Evolutionary conservation across 148 eudicot genomes (phyloP).

Genomic region (Pharnaceum exiguum): DNA sequence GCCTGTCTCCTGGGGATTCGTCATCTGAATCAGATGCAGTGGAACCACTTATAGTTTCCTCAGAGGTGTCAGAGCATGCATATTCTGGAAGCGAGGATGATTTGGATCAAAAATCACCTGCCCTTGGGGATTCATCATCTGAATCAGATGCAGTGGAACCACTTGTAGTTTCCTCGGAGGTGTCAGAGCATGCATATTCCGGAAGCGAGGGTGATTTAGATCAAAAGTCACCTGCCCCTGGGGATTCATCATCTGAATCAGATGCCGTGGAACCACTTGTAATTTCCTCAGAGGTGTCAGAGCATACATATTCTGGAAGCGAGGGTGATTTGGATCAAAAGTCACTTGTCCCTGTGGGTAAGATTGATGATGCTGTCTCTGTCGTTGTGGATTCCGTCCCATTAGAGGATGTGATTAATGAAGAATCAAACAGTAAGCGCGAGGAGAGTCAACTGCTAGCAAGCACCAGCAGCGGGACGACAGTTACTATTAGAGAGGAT

Average conservation of each 20-base stretch:
- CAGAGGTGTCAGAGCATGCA: slow-evolving; percentile 14
- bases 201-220: neutral
- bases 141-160: slow-evolving; percentile 22
- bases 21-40: slow-evolving; percentile 21
- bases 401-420: slow-evolving; percentile 17
- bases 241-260: slow-evolving; percentile 21
- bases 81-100: slow-evolving; percentile 4
- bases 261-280: slow-evolving; percentile 16
- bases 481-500: slow-evolving; percentile 35
- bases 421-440: slow-evolving; percentile 16
- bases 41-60: slow-evolving; percentile 12
- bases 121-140: slow-evolving; percentile 22
- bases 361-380: slow-evolving; percentile 25
- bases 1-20: slow-evolving; percentile 18
- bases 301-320: slow-evolving; percentile 5
- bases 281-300: slow-evolving; percentile 11
- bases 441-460: slow-evolving; percentile 18
- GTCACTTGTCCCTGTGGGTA: slow-evolving; percentile 16
- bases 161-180: slow-evolving; percentile 14
- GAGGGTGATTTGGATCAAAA: slow-evolving; percentile 27
- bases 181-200: slow-evolving; percentile 8
- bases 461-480: slow-evolving; percentile 14
- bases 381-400: slow-evolving; percentile 8
- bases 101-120: neutral
- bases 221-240: slow-evolving; percentile 18